Evolutionary conservation across 257 asterid species (phyloP).

Genomic region (Vinca minor): DNA sequence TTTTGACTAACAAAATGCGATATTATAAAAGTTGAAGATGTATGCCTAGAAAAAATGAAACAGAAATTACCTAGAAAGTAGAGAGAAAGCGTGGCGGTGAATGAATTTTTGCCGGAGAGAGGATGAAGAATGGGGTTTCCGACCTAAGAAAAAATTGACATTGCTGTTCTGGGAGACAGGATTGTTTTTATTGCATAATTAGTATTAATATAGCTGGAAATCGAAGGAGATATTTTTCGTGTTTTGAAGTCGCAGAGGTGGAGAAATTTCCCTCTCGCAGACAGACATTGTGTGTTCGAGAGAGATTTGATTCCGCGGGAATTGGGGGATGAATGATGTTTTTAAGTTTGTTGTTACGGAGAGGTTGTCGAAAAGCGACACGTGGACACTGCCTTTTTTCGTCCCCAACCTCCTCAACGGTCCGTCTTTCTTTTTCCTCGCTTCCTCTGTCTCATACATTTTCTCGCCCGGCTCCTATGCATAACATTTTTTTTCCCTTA

Average conservation of each 20-base stretch:
- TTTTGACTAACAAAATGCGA: too few relatives aligned
- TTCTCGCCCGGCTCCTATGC: too few relatives aligned
- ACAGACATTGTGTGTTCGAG: not conserved
- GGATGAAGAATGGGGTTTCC: not conserved
- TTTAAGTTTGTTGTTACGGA: not conserved
- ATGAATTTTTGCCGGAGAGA: too few relatives aligned
- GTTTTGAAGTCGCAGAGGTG: not conserved
- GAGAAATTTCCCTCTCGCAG: not conserved
- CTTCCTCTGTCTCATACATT: too few relatives aligned
- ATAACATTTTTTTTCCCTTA: too few relatives aligned
- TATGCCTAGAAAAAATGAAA: too few relatives aligned
- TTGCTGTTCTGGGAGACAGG: not conserved
- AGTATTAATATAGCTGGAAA: not conserved
- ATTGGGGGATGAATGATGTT: not conserved
- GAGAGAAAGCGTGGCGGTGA: too few relatives aligned
- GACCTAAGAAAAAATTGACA: not conserved
- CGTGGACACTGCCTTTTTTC: not conserved
- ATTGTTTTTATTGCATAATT: not conserved
- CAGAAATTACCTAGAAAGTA: too few relatives aligned
- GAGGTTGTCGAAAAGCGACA: constrained; percentile 2
- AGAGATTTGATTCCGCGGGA: not conserved
- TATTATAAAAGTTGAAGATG: too few relatives aligned
- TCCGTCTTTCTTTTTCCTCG: not conserved
- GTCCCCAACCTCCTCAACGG: too few relatives aligned
- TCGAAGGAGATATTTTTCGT: not conserved